These are phyloP conservation scores for Candida frijolesensis DNA, from an alignment of 1,139 yeast genomes.

Conservation along the genomic window DNA sequence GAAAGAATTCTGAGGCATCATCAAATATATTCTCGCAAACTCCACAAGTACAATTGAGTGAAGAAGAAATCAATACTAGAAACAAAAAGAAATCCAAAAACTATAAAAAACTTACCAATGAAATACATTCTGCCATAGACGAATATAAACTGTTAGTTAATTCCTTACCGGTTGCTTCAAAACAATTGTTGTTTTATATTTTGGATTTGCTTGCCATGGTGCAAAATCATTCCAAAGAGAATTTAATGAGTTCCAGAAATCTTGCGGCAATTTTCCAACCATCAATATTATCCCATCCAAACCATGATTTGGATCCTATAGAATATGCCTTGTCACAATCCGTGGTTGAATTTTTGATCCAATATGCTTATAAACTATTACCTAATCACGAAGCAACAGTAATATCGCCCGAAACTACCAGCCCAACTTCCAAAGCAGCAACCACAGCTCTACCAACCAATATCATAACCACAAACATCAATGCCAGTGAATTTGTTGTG, in stretches of 20 bases:
- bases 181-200: constrained; percentile 84
- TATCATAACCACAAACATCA: background rate
- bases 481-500: background rate
- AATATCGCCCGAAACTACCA: constrained; percentile 6
- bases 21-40: constrained; percentile 5
- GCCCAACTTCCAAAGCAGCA: constrained; percentile 2
- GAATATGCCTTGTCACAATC: constrained; percentile 87
- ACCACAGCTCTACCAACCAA: background rate
- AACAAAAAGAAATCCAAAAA: constrained; percentile 29
- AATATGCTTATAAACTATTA: constrained; percentile 76
- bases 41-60: constrained; percentile 7
- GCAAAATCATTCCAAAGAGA: constrained; percentile 73
- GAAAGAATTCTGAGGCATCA: constrained; percentile 5
- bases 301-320: constrained; percentile 87
- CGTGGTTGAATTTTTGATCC: constrained; percentile 87
- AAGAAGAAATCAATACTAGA: constrained; percentile 10
- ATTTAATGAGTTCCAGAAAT: constrained; percentile 91
- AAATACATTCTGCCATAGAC: constrained; percentile 67
- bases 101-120: constrained; percentile 51
- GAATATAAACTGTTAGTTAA: constrained; percentile 73
- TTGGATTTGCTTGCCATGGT: constrained; percentile 86
- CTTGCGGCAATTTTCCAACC: constrained; percentile 97
- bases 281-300: constrained; percentile 86
- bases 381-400: constrained; percentile 40
- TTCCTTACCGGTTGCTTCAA: constrained; percentile 66